Base-by-base conservation (phyloP, 2,329 filamentous ascomycete genomes). In the Atkinsonella hypoxylon region DNA sequence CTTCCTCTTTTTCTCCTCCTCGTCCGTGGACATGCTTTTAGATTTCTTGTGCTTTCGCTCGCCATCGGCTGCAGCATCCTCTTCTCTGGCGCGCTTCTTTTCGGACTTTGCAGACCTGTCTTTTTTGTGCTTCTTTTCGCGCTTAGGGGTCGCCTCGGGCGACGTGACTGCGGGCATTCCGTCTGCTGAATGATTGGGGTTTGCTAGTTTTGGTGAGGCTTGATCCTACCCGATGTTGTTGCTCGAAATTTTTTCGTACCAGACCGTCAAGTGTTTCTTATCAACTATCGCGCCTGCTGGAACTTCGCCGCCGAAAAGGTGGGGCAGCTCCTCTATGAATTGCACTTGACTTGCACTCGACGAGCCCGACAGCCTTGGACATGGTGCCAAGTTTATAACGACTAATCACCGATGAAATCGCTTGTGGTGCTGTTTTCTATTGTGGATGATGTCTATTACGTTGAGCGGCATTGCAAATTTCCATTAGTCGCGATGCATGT, bases 11-110 rank as follows among this genome's bases (percentile, higher is more conserved):
- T 64, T 62, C 59, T 67, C 67, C 53, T 61, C 61, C 55, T 65
- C 61, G 36, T 63, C 61, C 44, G 54, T 61, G 46, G 60, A 69
- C 61, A 69, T 69, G 67, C 66, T 73, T 62, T 74, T 76, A 5
- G 73, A 72, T 53, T 72, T 74, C 57, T 77, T 76, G 58, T 73
- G 67, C 61, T 72, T 74, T 58, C 70, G 70, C 53, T 75, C 71
- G 36, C 62, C 60, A 45, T 67, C 65, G 40, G 63, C 65, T 8
- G 57, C 58, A 5, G 30, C 17, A 39, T 74, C 70, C 26, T 74
- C 71, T 46, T 74, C 71, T 42, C 71, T 62, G 7, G 64, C 60
- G 42, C 72, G 68, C 64, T 75, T 75, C 63, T 73, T 73, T 44
- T 71, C 60, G 10, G 61, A 61, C 51, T 63, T 65, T 15, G 57